phyloP scores from a whole-genome alignment of 805 yeast genomes.

The Cyberlindnera xylosilytica region DNA sequence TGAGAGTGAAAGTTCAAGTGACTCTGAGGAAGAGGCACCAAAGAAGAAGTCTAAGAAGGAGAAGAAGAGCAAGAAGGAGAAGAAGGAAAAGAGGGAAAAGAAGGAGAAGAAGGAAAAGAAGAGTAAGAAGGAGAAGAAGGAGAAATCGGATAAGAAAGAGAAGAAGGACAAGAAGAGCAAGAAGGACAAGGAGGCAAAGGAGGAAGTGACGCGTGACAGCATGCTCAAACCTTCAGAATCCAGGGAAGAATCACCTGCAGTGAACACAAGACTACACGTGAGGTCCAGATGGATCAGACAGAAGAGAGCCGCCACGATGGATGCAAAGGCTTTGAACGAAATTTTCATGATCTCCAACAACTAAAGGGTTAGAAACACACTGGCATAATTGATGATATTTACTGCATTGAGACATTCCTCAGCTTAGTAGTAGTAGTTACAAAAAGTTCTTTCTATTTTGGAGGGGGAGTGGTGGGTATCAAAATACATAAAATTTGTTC shows the following conservation, averaged over 20 bases:
- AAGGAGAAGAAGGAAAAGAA: constrained; percentile 28
- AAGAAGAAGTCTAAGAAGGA: constrained; percentile 26
- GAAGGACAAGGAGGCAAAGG: constrained; percentile 29
- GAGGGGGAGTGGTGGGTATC: too few species aligned
- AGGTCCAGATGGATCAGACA: constrained; percentile 87
- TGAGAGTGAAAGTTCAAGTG: constrained; percentile 14
- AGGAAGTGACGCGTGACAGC: constrained; percentile 37
- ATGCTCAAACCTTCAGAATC: constrained; percentile 38
- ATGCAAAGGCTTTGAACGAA: constrained; percentile 83
- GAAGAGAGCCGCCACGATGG: constrained; percentile 89
- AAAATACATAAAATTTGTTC: too few species aligned
- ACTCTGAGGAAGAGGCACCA: constrained; percentile 16
- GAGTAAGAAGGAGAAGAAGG: constrained; percentile 28
- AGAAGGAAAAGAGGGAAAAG: constrained; percentile 26
- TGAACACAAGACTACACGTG: constrained; percentile 61
- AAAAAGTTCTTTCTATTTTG: too few species aligned
- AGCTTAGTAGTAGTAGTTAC: too few species aligned
- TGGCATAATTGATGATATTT: too few species aligned
- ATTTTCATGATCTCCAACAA: constrained; percentile 79
- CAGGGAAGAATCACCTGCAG: constrained; percentile 31
- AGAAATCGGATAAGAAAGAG: constrained; percentile 31
- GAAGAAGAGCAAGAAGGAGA: constrained; percentile 27
- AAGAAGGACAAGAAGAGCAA: constrained; percentile 28
- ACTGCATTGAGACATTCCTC: too few species aligned
- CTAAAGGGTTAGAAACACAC: too few species aligned